Conservation (phyloP, 1,284 basidiomycete genomes). For the Retiboletus fuscus region DNA sequence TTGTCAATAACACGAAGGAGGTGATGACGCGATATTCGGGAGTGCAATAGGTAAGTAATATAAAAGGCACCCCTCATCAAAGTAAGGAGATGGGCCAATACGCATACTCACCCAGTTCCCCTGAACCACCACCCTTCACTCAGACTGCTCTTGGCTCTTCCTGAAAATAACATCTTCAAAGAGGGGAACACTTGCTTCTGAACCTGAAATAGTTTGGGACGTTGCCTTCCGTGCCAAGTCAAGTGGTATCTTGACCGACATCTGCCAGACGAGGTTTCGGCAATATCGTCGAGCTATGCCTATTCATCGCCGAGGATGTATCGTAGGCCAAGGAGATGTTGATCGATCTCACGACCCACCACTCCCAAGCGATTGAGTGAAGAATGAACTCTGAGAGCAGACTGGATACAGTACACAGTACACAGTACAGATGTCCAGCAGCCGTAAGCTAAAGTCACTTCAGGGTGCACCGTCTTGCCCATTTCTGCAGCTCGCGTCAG, state of each 20-base stretch:
- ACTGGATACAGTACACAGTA: too few species aligned
- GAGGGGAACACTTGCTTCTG: slow-evolving; percentile 56
- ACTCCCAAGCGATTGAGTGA: slow-evolving; percentile 83
- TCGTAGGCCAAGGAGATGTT: slow-evolving; percentile 90
- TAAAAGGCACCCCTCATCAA: neutral
- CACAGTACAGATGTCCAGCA: too few species aligned
- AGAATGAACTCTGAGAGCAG: slow-evolving; percentile 82
- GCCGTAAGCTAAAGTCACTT: too few species aligned
- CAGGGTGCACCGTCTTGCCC: too few species aligned
- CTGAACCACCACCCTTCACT: slow-evolving; percentile 89
- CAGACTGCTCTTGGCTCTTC: slow-evolving; percentile 85
- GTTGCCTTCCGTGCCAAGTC: slow-evolving; percentile 37
- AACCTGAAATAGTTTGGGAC: neutral
- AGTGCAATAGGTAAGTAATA: neutral
- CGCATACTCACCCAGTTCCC: slow-evolving; percentile 82
- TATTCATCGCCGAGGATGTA: slow-evolving; percentile 66
- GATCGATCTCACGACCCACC: slow-evolving; percentile 89
- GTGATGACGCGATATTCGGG: neutral
- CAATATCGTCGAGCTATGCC: slow-evolving; percentile 44
- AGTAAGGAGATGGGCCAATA: neutral
- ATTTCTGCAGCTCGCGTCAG: too few species aligned
- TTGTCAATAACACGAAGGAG: slow-evolving; percentile 25
- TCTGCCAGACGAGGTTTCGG: slow-evolving; percentile 15
- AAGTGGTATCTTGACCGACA: slow-evolving; percentile 16
- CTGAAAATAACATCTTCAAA: slow-evolving; percentile 87